phyloP scores from a whole-genome alignment of 148 eudicot genomes.

The Chenopodium quinoa region DNA sequence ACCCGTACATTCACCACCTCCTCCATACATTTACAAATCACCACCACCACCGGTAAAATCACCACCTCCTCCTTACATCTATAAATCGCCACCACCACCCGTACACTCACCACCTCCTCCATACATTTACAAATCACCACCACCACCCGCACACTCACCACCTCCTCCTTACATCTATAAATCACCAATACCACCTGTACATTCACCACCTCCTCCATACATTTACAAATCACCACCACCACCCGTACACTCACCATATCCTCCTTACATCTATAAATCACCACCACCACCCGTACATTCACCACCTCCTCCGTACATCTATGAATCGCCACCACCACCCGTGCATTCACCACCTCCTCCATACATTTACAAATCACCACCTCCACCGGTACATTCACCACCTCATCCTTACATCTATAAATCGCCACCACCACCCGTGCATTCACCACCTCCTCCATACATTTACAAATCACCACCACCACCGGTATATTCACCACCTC shows the following conservation, averaged over 20 bases:
- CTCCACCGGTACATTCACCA: background rate
- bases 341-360: background rate
- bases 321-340: background rate
- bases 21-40: background rate
- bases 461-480: background rate
- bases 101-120: background rate
- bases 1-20: conserved; percentile 18
- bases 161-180: background rate
- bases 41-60: background rate
- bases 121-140: background rate
- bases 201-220: conserved; percentile 16
- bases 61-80: background rate
- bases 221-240: conserved; percentile 14
- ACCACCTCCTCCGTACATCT: background rate
- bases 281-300: conserved; percentile 2
- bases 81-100: background rate
- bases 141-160: background rate
- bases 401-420: background rate
- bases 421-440: background rate
- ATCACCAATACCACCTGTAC: conserved; percentile 22
- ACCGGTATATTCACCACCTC: conserved; percentile 11
- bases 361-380: background rate
- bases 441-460: background rate
- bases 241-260: too few relatives aligned
- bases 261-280: background rate